phyloP scores from a whole-genome alignment of 2,329 filamentous ascomycete genomes.

The Aspergillus fischeri region DNA sequence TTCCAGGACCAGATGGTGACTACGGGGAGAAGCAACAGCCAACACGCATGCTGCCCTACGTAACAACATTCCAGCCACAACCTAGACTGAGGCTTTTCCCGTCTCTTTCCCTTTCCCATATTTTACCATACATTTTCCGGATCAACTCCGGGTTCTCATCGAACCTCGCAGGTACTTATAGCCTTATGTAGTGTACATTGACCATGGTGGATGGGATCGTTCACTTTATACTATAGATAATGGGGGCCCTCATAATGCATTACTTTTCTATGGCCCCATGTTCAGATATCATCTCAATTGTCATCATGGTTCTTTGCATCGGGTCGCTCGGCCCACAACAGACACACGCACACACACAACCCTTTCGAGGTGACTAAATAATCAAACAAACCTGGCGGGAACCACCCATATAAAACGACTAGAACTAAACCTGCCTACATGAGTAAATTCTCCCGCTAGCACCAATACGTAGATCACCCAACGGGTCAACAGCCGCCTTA shows the following conservation, averaged over 20 bases:
- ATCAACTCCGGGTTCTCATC: constrained; percentile 2
- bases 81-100: neutral
- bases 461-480: constrained; percentile 17
- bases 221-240: neutral
- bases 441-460: constrained; percentile 9
- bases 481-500: constrained; percentile 5
- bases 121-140: neutral
- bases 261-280: constrained; percentile 5
- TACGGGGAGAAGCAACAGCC: constrained; percentile 1
- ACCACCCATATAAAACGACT: constrained; percentile 2
- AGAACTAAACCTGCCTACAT: neutral
- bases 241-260: neutral
- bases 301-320: constrained; percentile 12
- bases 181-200: neutral
- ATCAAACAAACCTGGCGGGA: constrained; percentile 11
- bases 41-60: constrained; percentile 18
- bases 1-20: neutral
- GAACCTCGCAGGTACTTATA: neutral
- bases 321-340: constrained; percentile 17
- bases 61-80: constrained; percentile 21
- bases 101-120: neutral
- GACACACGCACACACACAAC: neutral
- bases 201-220: neutral
- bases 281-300: constrained; percentile 6
- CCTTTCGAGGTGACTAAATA: constrained; percentile 2